Base-by-base conservation (phyloP, 116 monocot species). In the Phalaenopsis hybrid region DNA sequence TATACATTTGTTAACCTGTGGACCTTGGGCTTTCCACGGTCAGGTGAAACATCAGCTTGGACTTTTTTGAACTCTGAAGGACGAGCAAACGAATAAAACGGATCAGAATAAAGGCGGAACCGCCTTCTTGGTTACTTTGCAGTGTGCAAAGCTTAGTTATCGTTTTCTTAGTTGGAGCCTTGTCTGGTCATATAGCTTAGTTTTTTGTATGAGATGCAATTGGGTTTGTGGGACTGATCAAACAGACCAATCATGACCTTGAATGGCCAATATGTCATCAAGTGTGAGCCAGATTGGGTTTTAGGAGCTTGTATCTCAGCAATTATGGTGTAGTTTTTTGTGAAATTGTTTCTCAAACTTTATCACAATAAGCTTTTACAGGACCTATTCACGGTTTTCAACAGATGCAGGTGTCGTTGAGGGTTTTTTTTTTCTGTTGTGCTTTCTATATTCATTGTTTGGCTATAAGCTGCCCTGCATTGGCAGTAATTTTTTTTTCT, bases 401-500 rank as follows among this genome's bases (percentile, higher is more conserved):
- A 75, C 44, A 44, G 28, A 10, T 34, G 31, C 37, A 4, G 11
- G 34, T 75, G 44, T 75, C 18, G 6, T 74, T 74, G 44, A 20
- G 20, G 44, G 41, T 15, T 75, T 6, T 75, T 75, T 41, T 37
- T 75, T 75, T 17, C 44, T 75, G 44, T 33, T 44, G 45, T 43
- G 75, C 44, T 72, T 72, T 11, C 28, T 72, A 72, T 41, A 16
- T 72, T 33, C 12, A 70, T 70, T 70, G 70, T 70, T 70, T 70
- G 70, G 28, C 34, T 13, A 70, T 70, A 33, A 72, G 12, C 12
- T 72, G 4, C 0, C 5, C 15, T 37, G 15, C 37, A 41, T 34
- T 72, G 12, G 72, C 34, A 37, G 41, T 72, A 37, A 0, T 72
- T 25, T 34, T 25, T 72, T 8, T 45, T 48, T 5, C 46, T n/a